A percentile compares a stretch with the other conserved stretches of the same genome.
Conservation (phyloP, 352 stramenopile genomes). For the Globisporangium mamillatum region DNA sequence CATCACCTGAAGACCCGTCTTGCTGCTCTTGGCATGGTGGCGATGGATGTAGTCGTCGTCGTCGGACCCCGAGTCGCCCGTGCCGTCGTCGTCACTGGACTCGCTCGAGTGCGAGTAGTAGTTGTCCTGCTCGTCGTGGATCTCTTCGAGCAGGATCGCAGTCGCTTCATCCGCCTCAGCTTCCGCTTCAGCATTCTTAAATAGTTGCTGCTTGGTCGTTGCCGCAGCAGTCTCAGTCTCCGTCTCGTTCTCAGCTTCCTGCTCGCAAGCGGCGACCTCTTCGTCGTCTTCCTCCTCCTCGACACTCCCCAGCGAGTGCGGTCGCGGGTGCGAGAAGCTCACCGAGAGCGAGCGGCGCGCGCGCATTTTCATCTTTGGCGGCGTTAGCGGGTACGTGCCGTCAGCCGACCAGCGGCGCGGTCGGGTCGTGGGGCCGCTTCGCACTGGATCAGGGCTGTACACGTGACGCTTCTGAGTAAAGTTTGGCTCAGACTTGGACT, state of each 20-base stretch:
- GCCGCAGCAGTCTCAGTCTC: background rate
- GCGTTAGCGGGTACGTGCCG: slow-evolving; percentile 5
- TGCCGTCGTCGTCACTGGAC: slow-evolving; percentile 14
- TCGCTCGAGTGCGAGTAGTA: slow-evolving; percentile 18
- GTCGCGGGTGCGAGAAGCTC: slow-evolving; percentile 27
- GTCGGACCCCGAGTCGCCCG: slow-evolving; percentile 8
- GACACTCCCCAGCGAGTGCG: slow-evolving; percentile 13
- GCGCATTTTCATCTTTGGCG: slow-evolving; percentile 2
- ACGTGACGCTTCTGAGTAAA: slow-evolving; percentile 1
- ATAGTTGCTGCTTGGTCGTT: background rate
- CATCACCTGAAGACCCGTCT: background rate
- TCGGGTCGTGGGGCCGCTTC: background rate
- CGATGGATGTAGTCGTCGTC: slow-evolving; percentile 9
- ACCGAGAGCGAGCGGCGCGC: slow-evolving; percentile 21
- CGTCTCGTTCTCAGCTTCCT: slow-evolving; percentile 11
- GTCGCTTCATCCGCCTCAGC: background rate
- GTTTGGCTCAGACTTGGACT: slow-evolving; percentile 7
- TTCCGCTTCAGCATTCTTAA: background rate
- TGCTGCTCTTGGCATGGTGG: background rate
- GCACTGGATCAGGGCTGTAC: background rate
- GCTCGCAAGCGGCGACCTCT: slow-evolving; percentile 7
- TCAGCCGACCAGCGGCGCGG: slow-evolving; percentile 14
- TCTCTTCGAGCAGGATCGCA: slow-evolving; percentile 16
- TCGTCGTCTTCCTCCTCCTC: slow-evolving; percentile 49
- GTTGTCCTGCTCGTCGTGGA: slow-evolving; percentile 22